Evolutionary conservation across 75 land plant species (phyloP).

Genomic region (Pinus tabuliformis): DNA sequence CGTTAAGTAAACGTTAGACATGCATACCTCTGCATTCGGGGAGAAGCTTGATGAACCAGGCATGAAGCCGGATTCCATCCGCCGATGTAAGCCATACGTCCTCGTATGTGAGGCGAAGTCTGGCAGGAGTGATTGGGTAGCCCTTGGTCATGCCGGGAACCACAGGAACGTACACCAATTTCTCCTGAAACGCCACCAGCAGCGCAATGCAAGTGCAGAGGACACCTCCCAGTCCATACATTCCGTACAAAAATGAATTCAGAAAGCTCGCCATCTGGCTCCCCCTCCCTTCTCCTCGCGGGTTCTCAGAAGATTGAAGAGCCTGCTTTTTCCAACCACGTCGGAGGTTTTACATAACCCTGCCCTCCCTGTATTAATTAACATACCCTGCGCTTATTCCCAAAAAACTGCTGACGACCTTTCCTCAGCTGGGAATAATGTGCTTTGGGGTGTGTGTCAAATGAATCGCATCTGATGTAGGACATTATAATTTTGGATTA

Average conservation of each 20-base stretch:
- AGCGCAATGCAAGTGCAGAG: constrained; percentile 77
- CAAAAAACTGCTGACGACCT: too few relatives aligned
- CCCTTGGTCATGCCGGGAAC: constrained; percentile 83
- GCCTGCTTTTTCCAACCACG: too few relatives aligned
- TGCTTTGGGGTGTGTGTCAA: too few relatives aligned
- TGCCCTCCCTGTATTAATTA: too few relatives aligned
- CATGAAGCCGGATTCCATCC: constrained; percentile 88
- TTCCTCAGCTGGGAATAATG: too few relatives aligned
- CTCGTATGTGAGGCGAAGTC: constrained; percentile 80
- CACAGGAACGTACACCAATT: constrained; percentile 96
- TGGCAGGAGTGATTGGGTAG: constrained; percentile 86
- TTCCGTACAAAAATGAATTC: constrained; percentile 31
- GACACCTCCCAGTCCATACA: constrained; percentile 89
- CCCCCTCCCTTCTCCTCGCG: neutral
- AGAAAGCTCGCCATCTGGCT: constrained; percentile 65
- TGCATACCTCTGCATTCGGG: constrained; percentile 58
- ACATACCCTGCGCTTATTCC: too few relatives aligned
- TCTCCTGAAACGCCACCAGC: constrained; percentile 92
- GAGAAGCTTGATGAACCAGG: constrained; percentile 87
- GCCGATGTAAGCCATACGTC: constrained; percentile 85
- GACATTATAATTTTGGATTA: too few relatives aligned
- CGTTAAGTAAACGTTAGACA: neutral
- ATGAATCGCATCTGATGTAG: too few relatives aligned
- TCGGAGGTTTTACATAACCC: too few relatives aligned
- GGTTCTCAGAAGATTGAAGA: too few relatives aligned